Conservation (phyloP, 1,139 yeast species). For the Pichia sp. region DNA sequence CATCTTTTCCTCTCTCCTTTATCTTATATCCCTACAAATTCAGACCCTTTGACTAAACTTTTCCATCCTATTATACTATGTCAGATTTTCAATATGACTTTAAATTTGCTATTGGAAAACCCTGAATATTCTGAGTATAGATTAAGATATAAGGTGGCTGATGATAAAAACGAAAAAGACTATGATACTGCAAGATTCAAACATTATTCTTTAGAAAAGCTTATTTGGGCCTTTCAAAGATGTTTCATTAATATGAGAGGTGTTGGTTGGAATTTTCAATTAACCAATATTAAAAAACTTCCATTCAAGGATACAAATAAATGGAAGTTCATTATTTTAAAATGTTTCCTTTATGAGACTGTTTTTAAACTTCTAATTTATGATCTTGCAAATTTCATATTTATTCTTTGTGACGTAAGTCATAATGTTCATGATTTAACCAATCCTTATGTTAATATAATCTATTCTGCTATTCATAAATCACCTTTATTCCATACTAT, state of each 20-base stretch:
- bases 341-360: slow-evolving; percentile 9
- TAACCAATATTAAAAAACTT: not conserved
- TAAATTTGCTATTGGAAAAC: slow-evolving; percentile 1
- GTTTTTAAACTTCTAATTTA: slow-evolving; percentile 7
- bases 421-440: too few relatives aligned
- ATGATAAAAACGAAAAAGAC: not conserved
- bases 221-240: slow-evolving; percentile 10
- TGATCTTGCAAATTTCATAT: slow-evolving; percentile 5
- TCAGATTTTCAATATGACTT: slow-evolving; percentile 1
- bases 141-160: not conserved
- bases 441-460: not conserved
- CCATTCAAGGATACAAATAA: not conserved
- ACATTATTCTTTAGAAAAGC: slow-evolving; percentile 1
- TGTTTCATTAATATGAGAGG: slow-evolving; percentile 14
- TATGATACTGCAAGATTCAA: slow-evolving; percentile 6
- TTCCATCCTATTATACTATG: not conserved
- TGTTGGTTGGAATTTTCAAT: slow-evolving; percentile 14
- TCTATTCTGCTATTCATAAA: too few relatives aligned
- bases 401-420: too few relatives aligned
- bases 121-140: slow-evolving; percentile 11
- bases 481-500: too few relatives aligned
- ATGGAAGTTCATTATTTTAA: slow-evolving; percentile 8
- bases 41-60: slow-evolving; percentile 1
- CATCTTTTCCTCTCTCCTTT: slow-evolving; percentile 8
- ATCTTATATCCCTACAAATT: not conserved